Conservation (phyloP, 768 basidiomycete species). For the Mycena polygramma region DNA sequence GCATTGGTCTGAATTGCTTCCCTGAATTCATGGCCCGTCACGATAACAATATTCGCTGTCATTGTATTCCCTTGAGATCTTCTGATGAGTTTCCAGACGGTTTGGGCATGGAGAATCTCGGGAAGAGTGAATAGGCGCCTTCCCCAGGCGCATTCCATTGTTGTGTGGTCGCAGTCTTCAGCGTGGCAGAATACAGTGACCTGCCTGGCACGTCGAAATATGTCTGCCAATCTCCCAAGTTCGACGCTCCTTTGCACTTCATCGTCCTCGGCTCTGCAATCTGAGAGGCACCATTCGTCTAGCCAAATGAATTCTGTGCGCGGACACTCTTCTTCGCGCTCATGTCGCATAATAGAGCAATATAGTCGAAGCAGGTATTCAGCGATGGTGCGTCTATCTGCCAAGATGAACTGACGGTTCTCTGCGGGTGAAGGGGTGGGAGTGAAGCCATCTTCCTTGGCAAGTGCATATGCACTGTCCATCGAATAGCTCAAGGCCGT, state of each 20-base stretch:
- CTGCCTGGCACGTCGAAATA: conserved; percentile 28
- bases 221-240: conserved; percentile 34
- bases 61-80: background rate
- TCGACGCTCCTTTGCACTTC: conserved; percentile 7
- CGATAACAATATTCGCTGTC: background rate
- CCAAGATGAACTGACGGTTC: background rate
- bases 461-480: conserved; percentile 4
- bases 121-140: conserved; percentile 29
- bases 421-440: background rate
- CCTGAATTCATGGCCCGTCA: conserved; percentile 5
- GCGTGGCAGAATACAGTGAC: conserved; percentile 37
- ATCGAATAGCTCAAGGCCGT: conserved; percentile 23
- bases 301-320: conserved; percentile 27
- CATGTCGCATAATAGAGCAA: conserved; percentile 6
- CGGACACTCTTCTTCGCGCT: background rate
- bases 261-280: background rate
- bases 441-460: background rate
- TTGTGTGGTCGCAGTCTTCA: conserved; percentile 32
- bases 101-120: conserved; percentile 20
- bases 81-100: background rate
- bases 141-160: conserved; percentile 32
- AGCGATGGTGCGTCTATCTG: background rate
- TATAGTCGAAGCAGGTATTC: conserved; percentile 7
- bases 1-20: conserved; percentile 13
- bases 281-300: conserved; percentile 27